phyloP scores from a whole-genome alignment of 179 eudicot genomes.

The Dionaea muscipula region DNA sequence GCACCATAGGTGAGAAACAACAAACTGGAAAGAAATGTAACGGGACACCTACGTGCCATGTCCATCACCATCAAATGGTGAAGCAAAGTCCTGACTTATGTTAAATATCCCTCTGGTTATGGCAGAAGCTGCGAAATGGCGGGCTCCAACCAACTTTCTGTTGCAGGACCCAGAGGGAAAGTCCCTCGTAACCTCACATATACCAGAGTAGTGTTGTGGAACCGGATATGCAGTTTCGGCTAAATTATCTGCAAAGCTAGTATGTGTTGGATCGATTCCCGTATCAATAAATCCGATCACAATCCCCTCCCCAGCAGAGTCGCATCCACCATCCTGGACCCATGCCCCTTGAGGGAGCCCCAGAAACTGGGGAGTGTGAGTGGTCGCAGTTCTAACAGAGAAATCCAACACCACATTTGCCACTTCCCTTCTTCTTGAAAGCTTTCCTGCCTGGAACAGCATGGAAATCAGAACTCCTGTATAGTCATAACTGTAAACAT shows the following conservation, averaged over 20 bases:
- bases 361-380: conserved; percentile 76
- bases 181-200: conserved; percentile 71
- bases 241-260: conserved; percentile 64
- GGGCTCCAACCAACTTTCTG: conserved; percentile 86
- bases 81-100: conserved; percentile 67
- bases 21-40: conserved; percentile 3
- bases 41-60: conserved; percentile 84
- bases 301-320: conserved; percentile 78
- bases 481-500: not conserved
- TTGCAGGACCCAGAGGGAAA: conserved; percentile 95
- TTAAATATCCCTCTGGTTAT: conserved; percentile 78
- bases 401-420: conserved; percentile 82
- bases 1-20: not conserved
- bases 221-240: conserved; percentile 43
- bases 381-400: conserved; percentile 82
- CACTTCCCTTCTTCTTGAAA: conserved; percentile 72
- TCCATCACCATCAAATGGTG: conserved; percentile 97
- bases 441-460: conserved; percentile 54
- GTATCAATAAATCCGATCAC: conserved; percentile 92
- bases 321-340: conserved; percentile 66
- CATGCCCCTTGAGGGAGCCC: conserved; percentile 84
- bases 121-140: conserved; percentile 94
- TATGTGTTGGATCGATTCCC: conserved; percentile 83
- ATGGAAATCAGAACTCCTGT: not conserved
- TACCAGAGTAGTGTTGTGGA: conserved; percentile 64